Conservation (phyloP, 2,329 filamentous ascomycete species). For the Diaporthe helianthi region DNA sequence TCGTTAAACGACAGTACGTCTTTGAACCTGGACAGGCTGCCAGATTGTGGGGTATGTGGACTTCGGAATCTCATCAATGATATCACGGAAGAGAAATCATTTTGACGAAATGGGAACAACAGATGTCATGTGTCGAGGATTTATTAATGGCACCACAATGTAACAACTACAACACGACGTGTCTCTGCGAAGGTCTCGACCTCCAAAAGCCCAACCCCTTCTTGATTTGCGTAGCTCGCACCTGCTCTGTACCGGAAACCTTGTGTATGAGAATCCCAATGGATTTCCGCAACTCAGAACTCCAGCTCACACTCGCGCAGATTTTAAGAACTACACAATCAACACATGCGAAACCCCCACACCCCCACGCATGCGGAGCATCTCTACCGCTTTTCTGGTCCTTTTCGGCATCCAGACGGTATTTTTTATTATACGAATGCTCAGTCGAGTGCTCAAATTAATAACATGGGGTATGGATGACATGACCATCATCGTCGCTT, state of each 20-base stretch:
- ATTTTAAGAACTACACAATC: not conserved
- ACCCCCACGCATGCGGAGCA: not conserved
- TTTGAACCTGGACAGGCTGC: not conserved
- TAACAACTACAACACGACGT: not conserved
- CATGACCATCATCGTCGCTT: constrained; percentile 41
- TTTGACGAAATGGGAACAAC: not conserved
- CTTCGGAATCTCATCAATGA: too few species aligned
- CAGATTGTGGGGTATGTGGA: constrained; percentile 15
- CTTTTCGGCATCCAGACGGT: constrained; percentile 45
- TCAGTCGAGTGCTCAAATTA: constrained; percentile 42
- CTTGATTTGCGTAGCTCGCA: not conserved
- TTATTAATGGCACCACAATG: not conserved
- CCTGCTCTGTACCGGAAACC: not conserved
- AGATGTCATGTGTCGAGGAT: constrained; percentile 1
- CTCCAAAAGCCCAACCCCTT: not conserved
- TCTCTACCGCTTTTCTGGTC: constrained; percentile 10
- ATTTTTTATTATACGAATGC: constrained; percentile 48
- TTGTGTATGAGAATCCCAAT: not conserved
- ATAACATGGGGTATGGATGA: constrained; percentile 45
- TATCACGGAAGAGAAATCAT: not conserved
- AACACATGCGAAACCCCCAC: not conserved
- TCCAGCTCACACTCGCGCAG: not conserved
- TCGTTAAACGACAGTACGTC: not conserved
- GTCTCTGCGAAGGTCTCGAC: constrained; percentile 2
- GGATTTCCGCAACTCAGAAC: too few species aligned